Percentiles rank a stretch among this genome's conserved stretches.
phyloP scores from a whole-genome alignment of 1,284 basidiomycete genomes.

The Filobasidium uniguttulatum region DNA sequence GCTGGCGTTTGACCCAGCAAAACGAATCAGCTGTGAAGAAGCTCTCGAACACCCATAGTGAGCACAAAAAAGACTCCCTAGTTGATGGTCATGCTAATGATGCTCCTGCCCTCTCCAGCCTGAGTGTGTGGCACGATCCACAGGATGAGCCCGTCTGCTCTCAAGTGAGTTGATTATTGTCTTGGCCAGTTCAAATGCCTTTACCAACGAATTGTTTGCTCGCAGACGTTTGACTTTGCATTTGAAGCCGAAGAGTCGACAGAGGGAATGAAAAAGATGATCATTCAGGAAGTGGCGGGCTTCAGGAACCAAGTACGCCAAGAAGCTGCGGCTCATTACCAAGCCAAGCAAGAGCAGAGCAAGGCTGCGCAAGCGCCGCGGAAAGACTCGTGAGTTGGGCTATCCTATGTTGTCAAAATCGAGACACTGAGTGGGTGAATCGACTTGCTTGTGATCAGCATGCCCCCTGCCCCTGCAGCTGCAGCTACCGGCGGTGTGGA shows the following conservation, averaged over 20 bases:
- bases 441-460: background rate
- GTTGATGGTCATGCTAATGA: background rate
- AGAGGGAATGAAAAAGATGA: constrained; percentile 92
- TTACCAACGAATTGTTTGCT: background rate
- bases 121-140: constrained; percentile 90
- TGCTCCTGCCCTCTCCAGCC: constrained; percentile 23
- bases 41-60: constrained; percentile 85
- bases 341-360: constrained; percentile 11
- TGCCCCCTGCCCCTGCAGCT: constrained; percentile 20
- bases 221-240: constrained; percentile 84
- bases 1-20: constrained; percentile 90
- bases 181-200: constrained; percentile 11
- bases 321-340: constrained; percentile 19
- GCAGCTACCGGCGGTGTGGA: constrained; percentile 17
- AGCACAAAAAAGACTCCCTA: no score
- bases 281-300: constrained; percentile 58
- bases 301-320: constrained; percentile 33
- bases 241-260: constrained; percentile 95
- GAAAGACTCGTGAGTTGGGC: constrained; percentile 19
- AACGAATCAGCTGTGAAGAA: constrained; percentile 89
- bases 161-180: constrained; percentile 40
- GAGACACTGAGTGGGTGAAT: constrained; percentile 2
- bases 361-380: constrained; percentile 16
- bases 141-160: constrained; percentile 73
- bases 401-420: constrained; percentile 5